Percentiles rank a stretch among this genome's conserved stretches.
phyloP scores from a whole-genome alignment of 805 yeast species.

The Priceomyces fermenticarens region DNA sequence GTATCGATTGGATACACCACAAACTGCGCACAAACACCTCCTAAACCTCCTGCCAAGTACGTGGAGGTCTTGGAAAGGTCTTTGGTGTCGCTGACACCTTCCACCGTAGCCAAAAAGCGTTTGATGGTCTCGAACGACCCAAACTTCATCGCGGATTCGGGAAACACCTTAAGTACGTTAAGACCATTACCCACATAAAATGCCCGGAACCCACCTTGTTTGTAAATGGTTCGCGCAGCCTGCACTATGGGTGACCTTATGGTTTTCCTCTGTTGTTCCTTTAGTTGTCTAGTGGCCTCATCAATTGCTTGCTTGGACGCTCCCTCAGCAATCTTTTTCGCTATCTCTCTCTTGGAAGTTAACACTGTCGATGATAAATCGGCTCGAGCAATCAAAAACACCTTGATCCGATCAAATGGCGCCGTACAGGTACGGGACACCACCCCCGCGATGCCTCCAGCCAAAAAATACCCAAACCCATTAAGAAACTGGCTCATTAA shows the following conservation, averaged over 20 bases:
- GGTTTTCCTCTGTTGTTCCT: constrained; percentile 39
- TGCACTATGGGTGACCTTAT: constrained; percentile 73
- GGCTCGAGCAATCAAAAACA: constrained; percentile 87
- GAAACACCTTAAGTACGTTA: constrained; percentile 90
- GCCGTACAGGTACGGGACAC: constrained; percentile 96
- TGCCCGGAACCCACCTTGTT: constrained; percentile 81
- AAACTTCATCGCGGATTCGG: constrained; percentile 96
- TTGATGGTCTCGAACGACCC: constrained; percentile 92
- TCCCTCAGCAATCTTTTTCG: constrained; percentile 32
- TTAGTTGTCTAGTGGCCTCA: constrained; percentile 28
- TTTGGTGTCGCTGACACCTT: constrained; percentile 69
- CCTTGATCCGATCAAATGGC: constrained; percentile 93
- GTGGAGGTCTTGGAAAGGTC: constrained; percentile 75
- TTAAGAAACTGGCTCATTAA: constrained; percentile 72
- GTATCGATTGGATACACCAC: constrained; percentile 96
- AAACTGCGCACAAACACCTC: constrained; percentile 91
- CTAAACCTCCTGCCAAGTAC: constrained; percentile 91
- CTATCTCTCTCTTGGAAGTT: constrained; percentile 49
- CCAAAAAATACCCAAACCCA: constrained; percentile 87
- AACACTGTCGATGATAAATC: constrained; percentile 70
- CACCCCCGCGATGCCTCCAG: constrained; percentile 96
- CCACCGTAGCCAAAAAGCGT: constrained; percentile 64
- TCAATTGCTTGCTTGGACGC: constrained; percentile 33
- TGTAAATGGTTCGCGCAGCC: constrained; percentile 78
- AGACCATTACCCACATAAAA: constrained; percentile 96